Percentiles rank a stretch among this genome's conserved stretches.
Evolutionary conservation across 345 rosid genomes (phyloP).

Genomic region (Aurinia saxatilis): DNA sequence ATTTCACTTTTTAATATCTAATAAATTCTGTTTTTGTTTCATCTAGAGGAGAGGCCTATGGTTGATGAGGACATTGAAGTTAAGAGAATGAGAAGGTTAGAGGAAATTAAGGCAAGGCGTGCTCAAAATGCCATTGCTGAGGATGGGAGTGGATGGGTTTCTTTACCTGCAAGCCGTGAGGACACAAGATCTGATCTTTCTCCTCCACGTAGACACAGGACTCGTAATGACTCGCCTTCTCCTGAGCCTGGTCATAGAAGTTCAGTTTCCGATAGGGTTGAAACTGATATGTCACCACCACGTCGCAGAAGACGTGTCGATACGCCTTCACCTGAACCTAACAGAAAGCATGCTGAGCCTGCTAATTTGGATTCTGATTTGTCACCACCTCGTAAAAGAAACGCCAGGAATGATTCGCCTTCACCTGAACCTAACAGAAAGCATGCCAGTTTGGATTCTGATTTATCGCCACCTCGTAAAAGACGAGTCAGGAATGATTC

Average conservation of each 20-base stretch:
- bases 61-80: conserved; percentile 91
- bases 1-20: not conserved
- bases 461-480: conserved; percentile 43
- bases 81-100: conserved; percentile 76
- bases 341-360: not conserved
- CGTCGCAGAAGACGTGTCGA: conserved; percentile 29
- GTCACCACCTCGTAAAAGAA: conserved; percentile 40
- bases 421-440: conserved; percentile 31
- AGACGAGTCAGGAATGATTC: conserved; percentile 31
- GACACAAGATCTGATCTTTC: conserved; percentile 43
- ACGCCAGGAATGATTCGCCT: conserved; percentile 34
- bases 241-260: conserved; percentile 36
- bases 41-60: conserved; percentile 75
- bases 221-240: conserved; percentile 55
- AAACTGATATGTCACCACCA: conserved; percentile 51
- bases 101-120: conserved; percentile 52
- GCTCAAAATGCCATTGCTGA: conserved; percentile 62
- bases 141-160: conserved; percentile 95
- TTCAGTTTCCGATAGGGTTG: conserved; percentile 23
- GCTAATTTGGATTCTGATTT: conserved; percentile 37
- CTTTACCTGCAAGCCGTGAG: conserved; percentile 37
- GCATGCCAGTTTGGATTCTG: conserved; percentile 21
- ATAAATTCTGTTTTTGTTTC: not conserved
- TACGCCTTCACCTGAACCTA: conserved; percentile 40
- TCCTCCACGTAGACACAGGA: conserved; percentile 49